Percentiles rank a stretch among this genome's conserved stretches.
Evolutionary conservation across 164 flowering plant species (phyloP).

Genomic region (Litsea cubeba): DNA sequence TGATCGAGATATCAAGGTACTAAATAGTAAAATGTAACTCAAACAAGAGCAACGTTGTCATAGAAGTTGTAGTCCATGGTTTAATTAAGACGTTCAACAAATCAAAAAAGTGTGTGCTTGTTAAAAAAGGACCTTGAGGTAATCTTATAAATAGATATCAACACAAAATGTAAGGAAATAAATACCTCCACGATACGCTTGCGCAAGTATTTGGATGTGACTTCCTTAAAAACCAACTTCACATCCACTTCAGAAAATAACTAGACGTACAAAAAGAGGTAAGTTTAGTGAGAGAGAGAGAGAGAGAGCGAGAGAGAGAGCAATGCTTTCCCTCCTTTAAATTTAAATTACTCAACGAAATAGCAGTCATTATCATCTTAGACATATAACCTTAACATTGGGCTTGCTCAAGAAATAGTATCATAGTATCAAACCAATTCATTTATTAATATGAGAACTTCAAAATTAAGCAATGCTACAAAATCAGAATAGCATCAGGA

Average conservation of each 20-base stretch:
- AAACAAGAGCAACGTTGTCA: not conserved
- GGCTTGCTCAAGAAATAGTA: not conserved
- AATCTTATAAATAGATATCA: not conserved
- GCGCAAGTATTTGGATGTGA: conserved; percentile 73
- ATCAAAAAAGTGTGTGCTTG: not conserved
- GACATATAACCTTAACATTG: no score
- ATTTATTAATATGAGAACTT: not conserved
- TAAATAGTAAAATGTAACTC: no score
- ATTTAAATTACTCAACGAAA: not conserved
- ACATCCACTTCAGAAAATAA: conserved; percentile 90
- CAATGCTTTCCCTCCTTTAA: not conserved
- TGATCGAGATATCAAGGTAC: no score
- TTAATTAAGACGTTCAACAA: not conserved
- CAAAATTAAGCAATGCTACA: not conserved
- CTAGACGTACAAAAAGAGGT: conserved; percentile 27
- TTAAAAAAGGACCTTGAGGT: not conserved
- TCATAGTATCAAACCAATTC: not conserved
- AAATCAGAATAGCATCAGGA: not conserved
- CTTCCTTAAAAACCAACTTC: conserved; percentile 90
- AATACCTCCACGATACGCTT: conserved; percentile 92
- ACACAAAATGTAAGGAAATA: not conserved
- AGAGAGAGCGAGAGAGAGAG: not conserved
- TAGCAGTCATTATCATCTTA: no score
- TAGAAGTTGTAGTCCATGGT: not conserved
- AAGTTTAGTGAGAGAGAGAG: not conserved